Conservation (phyloP, 2,329 filamentous ascomycete genomes). For the Coleophoma eucalyptorum region DNA sequence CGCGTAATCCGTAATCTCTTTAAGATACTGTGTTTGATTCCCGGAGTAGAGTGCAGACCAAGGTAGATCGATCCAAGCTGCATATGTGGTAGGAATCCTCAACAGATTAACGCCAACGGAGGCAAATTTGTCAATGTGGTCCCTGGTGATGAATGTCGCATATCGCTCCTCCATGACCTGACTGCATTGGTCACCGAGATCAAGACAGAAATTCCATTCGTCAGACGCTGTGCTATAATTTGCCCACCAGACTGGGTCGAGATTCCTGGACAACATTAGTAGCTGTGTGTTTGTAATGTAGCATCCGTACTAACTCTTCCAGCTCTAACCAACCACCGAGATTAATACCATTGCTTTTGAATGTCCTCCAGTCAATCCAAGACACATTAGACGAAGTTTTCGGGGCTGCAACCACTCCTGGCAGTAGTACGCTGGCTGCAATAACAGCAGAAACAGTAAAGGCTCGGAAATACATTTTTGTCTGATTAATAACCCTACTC, state of each 20-base stretch:
- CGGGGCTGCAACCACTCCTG: background rate
- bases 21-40: conserved; percentile 25
- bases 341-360: conserved; percentile 17
- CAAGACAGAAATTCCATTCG: conserved; percentile 30
- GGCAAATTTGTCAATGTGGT: conserved; percentile 29
- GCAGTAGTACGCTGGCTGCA: background rate
- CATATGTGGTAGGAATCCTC: conserved; percentile 32
- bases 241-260: conserved; percentile 34
- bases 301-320: conserved; percentile 12
- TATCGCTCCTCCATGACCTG: conserved; percentile 26
- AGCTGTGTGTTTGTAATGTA: background rate
- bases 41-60: conserved; percentile 28
- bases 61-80: conserved; percentile 31
- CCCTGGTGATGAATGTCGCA: conserved; percentile 24
- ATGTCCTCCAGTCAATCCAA: conserved; percentile 9
- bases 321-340: conserved; percentile 29
- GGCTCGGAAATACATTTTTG: background rate
- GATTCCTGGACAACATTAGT: background rate
- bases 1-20: conserved; percentile 29
- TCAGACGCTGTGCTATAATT: conserved; percentile 14
- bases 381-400: background rate
- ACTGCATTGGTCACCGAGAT: conserved; percentile 24
- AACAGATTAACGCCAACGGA: conserved; percentile 26
- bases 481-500: background rate
- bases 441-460: background rate